phyloP scores from a whole-genome alignment of 192 early-diverging fungal genomes.

The Linderina pennispora region DNA sequence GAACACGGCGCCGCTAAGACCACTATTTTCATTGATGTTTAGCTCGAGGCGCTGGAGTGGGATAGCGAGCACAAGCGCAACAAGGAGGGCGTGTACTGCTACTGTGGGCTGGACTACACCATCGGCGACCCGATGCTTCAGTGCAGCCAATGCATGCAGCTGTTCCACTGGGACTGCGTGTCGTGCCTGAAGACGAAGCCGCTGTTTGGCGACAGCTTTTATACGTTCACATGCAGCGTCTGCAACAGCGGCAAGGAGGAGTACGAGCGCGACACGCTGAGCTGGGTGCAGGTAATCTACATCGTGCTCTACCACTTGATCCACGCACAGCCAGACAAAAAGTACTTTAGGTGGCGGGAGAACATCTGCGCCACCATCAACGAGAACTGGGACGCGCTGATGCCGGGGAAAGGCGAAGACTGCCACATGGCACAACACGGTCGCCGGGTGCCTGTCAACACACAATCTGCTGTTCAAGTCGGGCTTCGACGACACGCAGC shows the following conservation, averaged over 20 bases:
- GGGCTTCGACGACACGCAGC: slow-evolving; percentile 63
- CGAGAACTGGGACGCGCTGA: slow-evolving; percentile 67
- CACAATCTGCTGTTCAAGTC: slow-evolving; percentile 68
- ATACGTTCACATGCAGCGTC: slow-evolving; percentile 67
- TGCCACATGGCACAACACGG: slow-evolving; percentile 80
- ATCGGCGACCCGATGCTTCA: slow-evolving; percentile 59
- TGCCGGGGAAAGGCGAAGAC: slow-evolving; percentile 63
- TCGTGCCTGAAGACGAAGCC: slow-evolving; percentile 50
- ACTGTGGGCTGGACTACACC: slow-evolving; percentile 63
- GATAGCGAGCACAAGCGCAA: slow-evolving; percentile 50
- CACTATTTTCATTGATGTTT: slow-evolving; percentile 1
- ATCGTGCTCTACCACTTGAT: slow-evolving; percentile 71
- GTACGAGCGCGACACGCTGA: slow-evolving; percentile 62
- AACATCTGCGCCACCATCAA: slow-evolving; percentile 75
- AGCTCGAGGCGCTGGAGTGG: slow-evolving; percentile 49
- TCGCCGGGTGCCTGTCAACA: slow-evolving; percentile 76
- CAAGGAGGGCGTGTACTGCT: slow-evolving; percentile 69
- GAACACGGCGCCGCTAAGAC: too few species aligned
- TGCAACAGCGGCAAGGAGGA: slow-evolving; percentile 58
- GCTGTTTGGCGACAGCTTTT: slow-evolving; percentile 68
- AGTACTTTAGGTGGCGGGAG: slow-evolving; percentile 75
- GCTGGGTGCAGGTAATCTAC: slow-evolving; percentile 69
- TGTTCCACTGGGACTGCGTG: slow-evolving; percentile 73
- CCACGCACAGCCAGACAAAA: slow-evolving; percentile 49
- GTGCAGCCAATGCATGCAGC: slow-evolving; percentile 60